Conservation (phyloP, 805 yeast species). For the Metschnikowia amazonensis region DNA sequence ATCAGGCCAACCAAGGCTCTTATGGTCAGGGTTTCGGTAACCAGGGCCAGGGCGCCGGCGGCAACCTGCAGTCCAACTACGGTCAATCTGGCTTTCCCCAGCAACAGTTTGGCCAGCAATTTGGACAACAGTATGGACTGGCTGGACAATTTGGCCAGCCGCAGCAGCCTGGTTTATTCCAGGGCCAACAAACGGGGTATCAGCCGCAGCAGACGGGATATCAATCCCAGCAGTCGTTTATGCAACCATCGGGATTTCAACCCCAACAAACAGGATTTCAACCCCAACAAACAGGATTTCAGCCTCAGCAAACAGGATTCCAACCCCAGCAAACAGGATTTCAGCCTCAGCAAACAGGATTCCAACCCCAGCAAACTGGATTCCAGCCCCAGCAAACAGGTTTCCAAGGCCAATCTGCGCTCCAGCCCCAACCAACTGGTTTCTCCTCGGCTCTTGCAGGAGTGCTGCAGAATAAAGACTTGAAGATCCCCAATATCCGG, state of each 20-base stretch:
- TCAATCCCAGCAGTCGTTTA: slow-evolving; percentile 18
- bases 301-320: slow-evolving; percentile 22
- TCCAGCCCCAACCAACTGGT: slow-evolving; percentile 46
- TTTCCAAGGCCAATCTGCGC: slow-evolving; percentile 24
- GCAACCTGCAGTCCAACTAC: background rate
- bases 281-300: slow-evolving; percentile 22
- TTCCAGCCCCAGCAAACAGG: slow-evolving; percentile 25
- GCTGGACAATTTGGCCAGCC: slow-evolving; percentile 14
- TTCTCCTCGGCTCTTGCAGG: slow-evolving; percentile 38
- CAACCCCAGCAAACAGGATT: slow-evolving; percentile 13
- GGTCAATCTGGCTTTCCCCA: background rate
- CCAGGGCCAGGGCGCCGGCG: background rate
- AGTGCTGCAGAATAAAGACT: slow-evolving; percentile 48
- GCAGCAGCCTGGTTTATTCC: slow-evolving; percentile 16
- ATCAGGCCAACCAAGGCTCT: slow-evolving; percentile 27
- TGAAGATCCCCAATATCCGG: slow-evolving; percentile 72
- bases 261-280: slow-evolving; percentile 22
- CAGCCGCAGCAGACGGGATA: slow-evolving; percentile 37
- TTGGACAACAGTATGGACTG: slow-evolving; percentile 3
- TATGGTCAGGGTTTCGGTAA: slow-evolving; percentile 13
- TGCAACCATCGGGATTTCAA: too few relatives aligned
- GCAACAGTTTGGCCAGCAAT: slow-evolving; percentile 15
- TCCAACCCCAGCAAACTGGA: slow-evolving; percentile 31
- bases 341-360: slow-evolving; percentile 37
- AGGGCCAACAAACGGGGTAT: slow-evolving; percentile 37